Evolutionary conservation across 2,329 filamentous ascomycete species (phyloP).

Genomic region (Trichoderma guizhouense): DNA sequence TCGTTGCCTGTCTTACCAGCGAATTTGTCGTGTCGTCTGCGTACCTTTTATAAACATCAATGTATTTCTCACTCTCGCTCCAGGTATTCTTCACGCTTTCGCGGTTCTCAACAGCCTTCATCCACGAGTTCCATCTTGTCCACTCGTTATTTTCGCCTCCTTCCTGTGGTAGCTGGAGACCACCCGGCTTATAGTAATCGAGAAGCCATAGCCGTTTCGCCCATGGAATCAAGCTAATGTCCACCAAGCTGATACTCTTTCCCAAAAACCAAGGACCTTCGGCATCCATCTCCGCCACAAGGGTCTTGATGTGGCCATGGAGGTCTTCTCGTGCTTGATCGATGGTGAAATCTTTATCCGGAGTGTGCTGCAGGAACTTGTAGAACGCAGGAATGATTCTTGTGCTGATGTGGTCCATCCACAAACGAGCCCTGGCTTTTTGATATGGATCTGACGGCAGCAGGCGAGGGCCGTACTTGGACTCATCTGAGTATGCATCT

Average conservation of each 20-base stretch:
- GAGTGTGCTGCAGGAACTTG: conserved; percentile 55
- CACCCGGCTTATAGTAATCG: conserved; percentile 67
- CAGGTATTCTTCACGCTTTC: conserved; percentile 64
- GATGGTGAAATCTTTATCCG: conserved; percentile 46
- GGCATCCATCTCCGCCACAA: conserved; percentile 59
- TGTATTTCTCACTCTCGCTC: conserved; percentile 65
- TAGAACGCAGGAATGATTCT: conserved; percentile 69
- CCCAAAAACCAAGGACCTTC: conserved; percentile 64
- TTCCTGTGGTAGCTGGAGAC: conserved; percentile 46
- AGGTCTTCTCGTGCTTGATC: conserved; percentile 57
- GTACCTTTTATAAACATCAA: conserved; percentile 66
- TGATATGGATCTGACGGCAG: conserved; percentile 62
- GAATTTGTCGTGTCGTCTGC: conserved; percentile 63
- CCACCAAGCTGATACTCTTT: conserved; percentile 60
- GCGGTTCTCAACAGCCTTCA: conserved; percentile 54
- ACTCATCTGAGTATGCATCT: conserved; percentile 58
- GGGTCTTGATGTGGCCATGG: conserved; percentile 54
- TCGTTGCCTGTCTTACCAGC: conserved; percentile 58
- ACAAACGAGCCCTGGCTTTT: conserved; percentile 63
- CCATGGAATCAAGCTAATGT: conserved; percentile 71
- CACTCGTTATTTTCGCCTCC: conserved; percentile 55
- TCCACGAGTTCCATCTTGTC: conserved; percentile 64
- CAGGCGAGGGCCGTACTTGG: conserved; percentile 44
- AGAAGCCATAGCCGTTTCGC: conserved; percentile 68
- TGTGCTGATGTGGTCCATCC: conserved; percentile 68